Conservation (phyloP, 257 asterid species). For the Solanum etuberosum region DNA sequence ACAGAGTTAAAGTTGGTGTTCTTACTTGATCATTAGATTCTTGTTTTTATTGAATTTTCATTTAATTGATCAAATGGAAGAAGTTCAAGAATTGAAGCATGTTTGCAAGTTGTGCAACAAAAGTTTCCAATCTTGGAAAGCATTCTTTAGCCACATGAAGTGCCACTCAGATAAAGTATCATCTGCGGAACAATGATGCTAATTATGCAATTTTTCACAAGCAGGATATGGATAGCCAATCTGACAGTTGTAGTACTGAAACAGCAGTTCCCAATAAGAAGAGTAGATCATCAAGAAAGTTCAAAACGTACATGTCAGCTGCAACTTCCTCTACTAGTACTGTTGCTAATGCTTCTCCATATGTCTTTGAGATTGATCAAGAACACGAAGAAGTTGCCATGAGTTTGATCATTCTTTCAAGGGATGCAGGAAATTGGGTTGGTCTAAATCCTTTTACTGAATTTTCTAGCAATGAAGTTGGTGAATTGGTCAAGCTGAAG, state of each 20-base stretch:
- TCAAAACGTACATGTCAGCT: conserved; percentile 37
- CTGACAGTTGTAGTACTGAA: conserved; percentile 34
- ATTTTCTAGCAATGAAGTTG: conserved; percentile 22
- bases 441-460: conserved; percentile 14
- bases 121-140: no score
- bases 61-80: conserved; percentile 16
- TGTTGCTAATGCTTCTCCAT: conserved; percentile 15
- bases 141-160: no score
- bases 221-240: conserved; percentile 27
- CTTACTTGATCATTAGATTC: neutral
- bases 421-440: conserved; percentile 33
- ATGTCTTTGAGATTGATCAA: conserved; percentile 39
- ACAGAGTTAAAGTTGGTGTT: neutral
- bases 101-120: conserved; percentile 62
- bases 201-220: conserved; percentile 1
- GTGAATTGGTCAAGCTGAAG: conserved; percentile 14
- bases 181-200: conserved; percentile 9
- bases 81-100: conserved; percentile 27
- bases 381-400: conserved; percentile 80
- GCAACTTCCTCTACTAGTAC: conserved; percentile 28
- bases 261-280: conserved; percentile 21
- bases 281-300: conserved; percentile 48
- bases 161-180: conserved; percentile 45
- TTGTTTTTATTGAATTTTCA: neutral
- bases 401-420: conserved; percentile 71